Evolutionary conservation across 1,284 basidiomycete species (phyloP).

Genomic region (Pholiota adiposa): DNA sequence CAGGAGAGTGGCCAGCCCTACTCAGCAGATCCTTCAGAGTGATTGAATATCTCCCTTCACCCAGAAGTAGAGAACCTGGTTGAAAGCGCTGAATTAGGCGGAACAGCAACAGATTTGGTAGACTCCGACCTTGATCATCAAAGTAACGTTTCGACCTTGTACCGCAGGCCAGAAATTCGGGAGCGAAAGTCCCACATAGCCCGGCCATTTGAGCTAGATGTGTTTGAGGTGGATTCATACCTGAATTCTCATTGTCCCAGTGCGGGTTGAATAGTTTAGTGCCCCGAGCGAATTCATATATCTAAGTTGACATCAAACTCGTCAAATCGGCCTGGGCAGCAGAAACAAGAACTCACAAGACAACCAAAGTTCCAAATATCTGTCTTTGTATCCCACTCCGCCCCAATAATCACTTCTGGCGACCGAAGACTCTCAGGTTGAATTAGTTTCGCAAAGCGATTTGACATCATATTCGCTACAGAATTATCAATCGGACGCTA

Average conservation of each 20-base stretch:
- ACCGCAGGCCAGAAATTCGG: not conserved
- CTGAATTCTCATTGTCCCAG: slow-evolving; percentile 4
- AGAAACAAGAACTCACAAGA: slow-evolving; percentile 9
- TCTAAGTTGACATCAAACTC: not conserved
- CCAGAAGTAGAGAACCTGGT: slow-evolving; percentile 7
- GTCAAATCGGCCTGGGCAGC: not conserved
- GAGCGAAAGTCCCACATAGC: slow-evolving; percentile 8
- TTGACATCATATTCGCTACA: slow-evolving; percentile 7
- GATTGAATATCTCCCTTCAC: slow-evolving; percentile 6
- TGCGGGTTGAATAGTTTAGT: slow-evolving; percentile 9
- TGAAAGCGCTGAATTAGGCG: not conserved
- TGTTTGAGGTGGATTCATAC: slow-evolving; percentile 6
- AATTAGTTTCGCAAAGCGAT: slow-evolving; percentile 11
- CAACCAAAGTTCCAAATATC: slow-evolving; percentile 26
- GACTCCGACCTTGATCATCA: slow-evolving; percentile 7
- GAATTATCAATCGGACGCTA: not conserved
- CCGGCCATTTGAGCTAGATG: slow-evolving; percentile 13
- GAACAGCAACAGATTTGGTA: not conserved
- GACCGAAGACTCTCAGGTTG: slow-evolving; percentile 21
- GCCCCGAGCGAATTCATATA: slow-evolving; percentile 16
- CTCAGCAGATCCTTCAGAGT: slow-evolving; percentile 6
- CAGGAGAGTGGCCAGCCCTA: slow-evolving; percentile 7
- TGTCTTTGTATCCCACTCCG: slow-evolving; percentile 20
- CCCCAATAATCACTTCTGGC: slow-evolving; percentile 23
- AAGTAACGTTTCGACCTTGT: slow-evolving; percentile 9